Conservation (phyloP, 2,329 filamentous ascomycete species). For the Penicillium sp. region DNA sequence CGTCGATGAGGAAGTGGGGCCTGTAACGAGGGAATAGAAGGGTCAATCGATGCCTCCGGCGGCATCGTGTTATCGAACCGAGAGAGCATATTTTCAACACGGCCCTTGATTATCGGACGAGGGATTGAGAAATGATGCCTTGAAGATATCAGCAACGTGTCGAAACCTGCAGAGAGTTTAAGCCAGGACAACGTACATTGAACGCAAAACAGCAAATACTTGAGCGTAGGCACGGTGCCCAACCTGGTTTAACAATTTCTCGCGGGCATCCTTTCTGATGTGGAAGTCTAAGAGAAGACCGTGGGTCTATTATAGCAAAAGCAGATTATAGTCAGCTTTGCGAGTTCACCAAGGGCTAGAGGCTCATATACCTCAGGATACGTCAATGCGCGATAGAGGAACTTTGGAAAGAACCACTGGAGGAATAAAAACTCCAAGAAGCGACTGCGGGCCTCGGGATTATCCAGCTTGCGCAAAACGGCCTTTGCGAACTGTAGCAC, state of each 20-base stretch:
- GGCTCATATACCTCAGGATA: slow-evolving; percentile 73
- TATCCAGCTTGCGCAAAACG: slow-evolving; percentile 71
- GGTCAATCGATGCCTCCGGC: slow-evolving; percentile 3
- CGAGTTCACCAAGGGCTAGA: background rate
- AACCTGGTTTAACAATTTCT: slow-evolving; percentile 71
- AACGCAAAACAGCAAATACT: slow-evolving; percentile 71
- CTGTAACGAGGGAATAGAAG: background rate
- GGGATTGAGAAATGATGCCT: slow-evolving; percentile 41
- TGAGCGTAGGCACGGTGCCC: slow-evolving; percentile 76
- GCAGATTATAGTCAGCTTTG: slow-evolving; percentile 34
- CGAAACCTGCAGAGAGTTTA: slow-evolving; percentile 32
- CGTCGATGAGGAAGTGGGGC: slow-evolving; percentile 53
- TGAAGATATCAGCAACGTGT: slow-evolving; percentile 2
- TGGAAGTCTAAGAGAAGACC: slow-evolving; percentile 80
- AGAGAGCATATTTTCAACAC: slow-evolving; percentile 42
- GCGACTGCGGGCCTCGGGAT: slow-evolving; percentile 68
- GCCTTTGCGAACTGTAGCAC: slow-evolving; percentile 82
- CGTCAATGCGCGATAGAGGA: slow-evolving; percentile 77
- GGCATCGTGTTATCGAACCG: slow-evolving; percentile 23
- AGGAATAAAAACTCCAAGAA: slow-evolving; percentile 82
- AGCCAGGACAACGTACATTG: slow-evolving; percentile 56
- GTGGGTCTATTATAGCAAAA: slow-evolving; percentile 47
- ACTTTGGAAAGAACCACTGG: slow-evolving; percentile 89
- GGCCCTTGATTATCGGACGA: slow-evolving; percentile 34
- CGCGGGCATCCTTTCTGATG: slow-evolving; percentile 84